Evolutionary conservation across 768 basidiomycete genomes (phyloP), one percentile per base, ranked within the genome.

Genomic region (Strobilomyces confusus): DNA sequence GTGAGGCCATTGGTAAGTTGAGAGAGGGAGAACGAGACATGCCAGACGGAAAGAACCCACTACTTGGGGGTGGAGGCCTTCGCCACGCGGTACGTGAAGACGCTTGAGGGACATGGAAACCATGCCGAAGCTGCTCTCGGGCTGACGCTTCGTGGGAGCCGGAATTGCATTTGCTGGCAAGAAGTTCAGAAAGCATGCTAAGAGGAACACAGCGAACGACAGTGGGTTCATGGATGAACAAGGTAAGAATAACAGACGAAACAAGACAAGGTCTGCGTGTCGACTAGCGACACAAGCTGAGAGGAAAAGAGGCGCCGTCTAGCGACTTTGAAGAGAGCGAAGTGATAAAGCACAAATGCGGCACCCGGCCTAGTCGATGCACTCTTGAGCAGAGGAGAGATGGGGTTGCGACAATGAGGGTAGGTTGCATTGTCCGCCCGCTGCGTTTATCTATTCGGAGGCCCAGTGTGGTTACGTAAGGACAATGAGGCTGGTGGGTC

Each of bases 191-290:
- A 87, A 58, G 67, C 75, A 78, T 57, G 77, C 75, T 54, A 83
- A 72, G 59, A 88, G 74, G 56, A 78, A 55, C 52, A 86, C 75
- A 38, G 74, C 69, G 60, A 78, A 60, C 42, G 72, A 71, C 64
- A 86, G 72, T 19, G 19, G 17, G 58, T 80, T 79, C 86, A 89
- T 88, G 58, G 62, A 69, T 43, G 17, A 37, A 48, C 19, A 30
- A 25, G 19, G 23, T 5, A 19, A 44, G 23, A 38, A 29, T 30
- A 40, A 46, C n/a, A 44, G 19, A 48, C 3, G 26, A 38, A 9
- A 19, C 2, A 20, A 38, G 22, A 48, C 36, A n/a, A 20, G 29
- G 47, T 50, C 23, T 30, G 41, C 26, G 51, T 26, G 47, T 57
- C 58, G 60, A 50, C 57, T 55, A 40, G 63, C 48, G 57, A 59